Evolutionary conservation across 225 moss, liverwort and hornwort species (phyloP), one percentile per base, ranked within the genome.

Genomic region (Neckera pumila): DNA sequence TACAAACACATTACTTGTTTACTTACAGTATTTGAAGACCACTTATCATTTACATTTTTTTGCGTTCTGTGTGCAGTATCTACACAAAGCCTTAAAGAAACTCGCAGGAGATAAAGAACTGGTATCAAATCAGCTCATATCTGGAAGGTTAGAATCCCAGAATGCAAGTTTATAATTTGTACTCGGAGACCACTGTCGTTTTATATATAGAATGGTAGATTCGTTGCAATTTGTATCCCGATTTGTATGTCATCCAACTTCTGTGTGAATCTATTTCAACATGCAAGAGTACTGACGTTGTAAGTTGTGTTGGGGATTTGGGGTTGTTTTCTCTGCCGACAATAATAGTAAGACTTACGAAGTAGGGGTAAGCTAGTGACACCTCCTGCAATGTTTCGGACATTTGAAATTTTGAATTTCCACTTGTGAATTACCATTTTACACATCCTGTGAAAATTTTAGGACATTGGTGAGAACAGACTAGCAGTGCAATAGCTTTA

Each of bases 71-170:
- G 63, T 87, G 90, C 90, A 93, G 93, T 90, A 91, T 79, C 62
- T 93, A n/a, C 93, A 93, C 60, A 93, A 93, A 87, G 90, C 93
- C 72, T 82, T 93, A 14, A 93, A 86, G 73, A 93, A 93, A 89
- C 89, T 93, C n/a, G 70, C 89, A 15, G 93, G 93, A 82, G 93
- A 93, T 38, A 91, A 93, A 83, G 93, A 93, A 63, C 85, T 91
- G 59, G 90, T 87, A 12, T 85, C 93, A 30, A 85, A 91, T 87
- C 93, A 91, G 82, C 90, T 91, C 62, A 90, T 93, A 54, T 85
- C 90, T 82, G 93, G 93, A 89, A 90, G 93, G 93, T 93, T 58
- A 80, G 89, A 79, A 83, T 87, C 28, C 56, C 54, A 65, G 75
- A 74, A 66, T 69, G 56, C 81, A 85, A 64, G 70, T 63, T 78